Evolutionary conservation across 2,329 filamentous ascomycete genomes (phyloP).

Genomic region (Ophidiomyces ophidiicola): DNA sequence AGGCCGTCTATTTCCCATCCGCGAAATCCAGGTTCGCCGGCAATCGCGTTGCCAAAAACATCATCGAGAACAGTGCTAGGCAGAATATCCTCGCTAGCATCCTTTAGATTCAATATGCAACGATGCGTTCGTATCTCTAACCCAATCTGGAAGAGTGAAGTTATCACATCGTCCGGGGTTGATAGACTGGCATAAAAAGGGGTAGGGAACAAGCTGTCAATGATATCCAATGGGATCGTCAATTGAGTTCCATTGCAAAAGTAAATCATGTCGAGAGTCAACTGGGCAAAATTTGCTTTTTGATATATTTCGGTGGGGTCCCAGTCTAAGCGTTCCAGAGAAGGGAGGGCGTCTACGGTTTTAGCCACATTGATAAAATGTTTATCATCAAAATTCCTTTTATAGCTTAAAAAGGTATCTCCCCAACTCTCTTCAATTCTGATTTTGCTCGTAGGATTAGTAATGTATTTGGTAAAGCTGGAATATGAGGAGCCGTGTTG

Average conservation of each 20-base stretch:
- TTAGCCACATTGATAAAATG: constrained; percentile 11
- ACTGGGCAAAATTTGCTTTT: constrained; percentile 15
- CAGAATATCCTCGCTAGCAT: background rate
- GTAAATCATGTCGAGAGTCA: constrained; percentile 13
- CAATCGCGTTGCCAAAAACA: constrained; percentile 8
- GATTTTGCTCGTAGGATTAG: constrained; percentile 4
- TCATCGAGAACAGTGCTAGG: constrained; percentile 5
- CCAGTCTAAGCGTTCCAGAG: constrained; percentile 6
- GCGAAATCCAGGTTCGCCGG: constrained; percentile 6
- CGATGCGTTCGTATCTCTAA: constrained; percentile 16
- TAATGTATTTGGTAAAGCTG: constrained; percentile 7
- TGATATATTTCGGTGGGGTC: constrained; percentile 9
- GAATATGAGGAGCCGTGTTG: constrained; percentile 11
- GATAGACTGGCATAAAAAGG: constrained; percentile 2
- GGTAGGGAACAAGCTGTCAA: constrained; percentile 8
- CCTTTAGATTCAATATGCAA: constrained; percentile 9
- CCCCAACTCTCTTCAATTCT: constrained; percentile 7
- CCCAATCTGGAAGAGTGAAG: constrained; percentile 8
- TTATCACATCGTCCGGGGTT: background rate
- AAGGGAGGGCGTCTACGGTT: constrained; percentile 9
- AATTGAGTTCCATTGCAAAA: constrained; percentile 3
- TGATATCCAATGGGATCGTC: constrained; percentile 1
- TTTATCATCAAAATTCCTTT: constrained; percentile 11
- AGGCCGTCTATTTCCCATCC: constrained; percentile 15
- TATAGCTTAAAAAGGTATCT: constrained; percentile 11